Conservation (phyloP, 495 filamentous ascomycete genomes). For the Bombardia bombarda region DNA sequence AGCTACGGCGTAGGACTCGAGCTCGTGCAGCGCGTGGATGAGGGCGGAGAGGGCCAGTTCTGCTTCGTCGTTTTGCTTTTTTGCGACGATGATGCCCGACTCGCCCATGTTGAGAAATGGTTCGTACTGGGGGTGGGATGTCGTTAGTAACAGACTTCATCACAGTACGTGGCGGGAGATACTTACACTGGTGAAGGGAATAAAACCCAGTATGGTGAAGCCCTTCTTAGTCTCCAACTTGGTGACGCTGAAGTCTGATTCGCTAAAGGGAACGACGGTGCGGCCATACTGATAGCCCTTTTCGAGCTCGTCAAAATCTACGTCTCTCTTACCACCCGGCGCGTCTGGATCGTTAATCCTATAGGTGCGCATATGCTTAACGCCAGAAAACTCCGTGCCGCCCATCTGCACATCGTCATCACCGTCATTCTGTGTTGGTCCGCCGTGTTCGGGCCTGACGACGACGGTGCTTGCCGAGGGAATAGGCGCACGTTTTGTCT, state of each 20-base stretch:
- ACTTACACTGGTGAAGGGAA: conserved; percentile 62
- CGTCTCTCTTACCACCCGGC: conserved; percentile 74
- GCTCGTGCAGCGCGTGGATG: conserved; percentile 78
- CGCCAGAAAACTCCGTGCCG: conserved; percentile 46
- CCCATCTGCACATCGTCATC: conserved; percentile 37
- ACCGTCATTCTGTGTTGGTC: conserved; percentile 37
- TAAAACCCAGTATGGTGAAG: conserved; percentile 80
- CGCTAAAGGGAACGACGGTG: conserved; percentile 81
- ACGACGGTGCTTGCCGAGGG: conserved; percentile 72
- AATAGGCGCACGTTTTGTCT: conserved; percentile 66
- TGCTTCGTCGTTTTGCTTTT: conserved; percentile 65
- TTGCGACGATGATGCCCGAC: conserved; percentile 62
- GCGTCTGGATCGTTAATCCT: conserved; percentile 65
- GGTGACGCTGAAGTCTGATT: conserved; percentile 73
- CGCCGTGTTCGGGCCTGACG: conserved; percentile 35
- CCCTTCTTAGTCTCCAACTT: conserved; percentile 66
- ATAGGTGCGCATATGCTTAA: conserved; percentile 70
- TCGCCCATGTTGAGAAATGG: conserved; percentile 79
- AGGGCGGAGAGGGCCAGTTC: conserved; percentile 80
- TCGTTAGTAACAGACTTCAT: not conserved
- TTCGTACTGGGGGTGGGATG: conserved; percentile 54
- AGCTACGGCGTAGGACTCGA: conserved; percentile 81
- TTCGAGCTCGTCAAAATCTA: conserved; percentile 75
- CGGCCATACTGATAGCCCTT: conserved; percentile 93
- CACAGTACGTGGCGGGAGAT: not conserved